Base-by-base conservation (phyloP, 23 red algal genomes). In the Gracilariopsis chorda region DNA sequence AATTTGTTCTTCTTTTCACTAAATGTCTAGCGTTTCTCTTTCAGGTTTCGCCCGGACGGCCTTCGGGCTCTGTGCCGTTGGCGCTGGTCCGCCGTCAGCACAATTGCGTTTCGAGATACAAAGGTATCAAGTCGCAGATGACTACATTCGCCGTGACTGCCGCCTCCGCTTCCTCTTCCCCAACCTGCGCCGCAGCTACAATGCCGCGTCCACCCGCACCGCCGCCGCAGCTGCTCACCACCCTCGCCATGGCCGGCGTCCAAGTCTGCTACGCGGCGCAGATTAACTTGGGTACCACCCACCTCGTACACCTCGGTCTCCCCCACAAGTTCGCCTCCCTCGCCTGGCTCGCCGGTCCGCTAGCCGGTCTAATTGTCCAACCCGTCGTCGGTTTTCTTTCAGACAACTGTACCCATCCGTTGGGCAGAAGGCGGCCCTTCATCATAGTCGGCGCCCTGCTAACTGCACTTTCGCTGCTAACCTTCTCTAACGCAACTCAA, bases 301-400 rank as follows among this genome's bases (percentile, higher is more conserved):
- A 87, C 36, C 82, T 98, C 19, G 65, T 91, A 24, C 64, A 80
- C 20, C 61, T 98, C 44, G 95, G 95, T 1, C 49, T 98, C 25
- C 53, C 44, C 24, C 27, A 51, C 32, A 28, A 53, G 40, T 29
- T 74, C 34, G 95, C 93, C 30, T 91, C 90, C 39, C 80, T 98
- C 28, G 95, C 95, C n/a, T 98, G 95, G 95, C 84, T 98, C 30
- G 95, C 95, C 7, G 95, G 95, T 1, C 95, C 95, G 43, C 69
- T 98, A 21, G 91, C 95, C 27, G 95, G 95, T 19, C 60, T 98
- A 29, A 21, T 98, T 30, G 51, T 98, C 30, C 95, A 98, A 45
- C 95, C 95, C 28, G 46, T 98, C 20, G 82, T 98, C 43, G 95
- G 95, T 16, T 57, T 65, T 42, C 32, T 80, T 13, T 98, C 95